Conservation (phyloP, 257 asterid species). For the Salvia rosmarinus region DNA sequence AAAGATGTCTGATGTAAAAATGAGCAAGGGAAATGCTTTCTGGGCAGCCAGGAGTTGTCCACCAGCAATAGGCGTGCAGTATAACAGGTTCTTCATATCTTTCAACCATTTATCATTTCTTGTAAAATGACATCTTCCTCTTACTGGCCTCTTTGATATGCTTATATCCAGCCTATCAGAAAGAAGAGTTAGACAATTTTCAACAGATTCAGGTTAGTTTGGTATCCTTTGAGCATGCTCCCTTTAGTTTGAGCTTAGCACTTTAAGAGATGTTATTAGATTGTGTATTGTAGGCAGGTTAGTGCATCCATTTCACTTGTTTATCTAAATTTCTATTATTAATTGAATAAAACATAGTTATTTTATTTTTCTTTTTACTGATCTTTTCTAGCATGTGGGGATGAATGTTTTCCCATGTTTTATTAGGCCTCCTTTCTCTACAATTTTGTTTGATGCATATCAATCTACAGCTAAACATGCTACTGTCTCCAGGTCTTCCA, state of each 20-base stretch:
- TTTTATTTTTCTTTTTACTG: background rate
- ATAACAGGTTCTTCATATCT: conserved; percentile 52
- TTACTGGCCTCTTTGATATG: conserved; percentile 30
- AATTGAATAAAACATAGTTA: background rate
- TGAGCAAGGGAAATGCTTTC: conserved; percentile 47
- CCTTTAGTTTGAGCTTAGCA: conserved; percentile 17
- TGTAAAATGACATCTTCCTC: conserved; percentile 15
- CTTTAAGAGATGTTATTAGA: conserved; percentile 14
- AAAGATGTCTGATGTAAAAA: conserved; percentile 51
- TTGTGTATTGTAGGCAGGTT: conserved; percentile 27
- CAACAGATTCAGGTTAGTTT: conserved; percentile 73
- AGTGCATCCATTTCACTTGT: conserved; percentile 18
- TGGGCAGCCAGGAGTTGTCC: conserved; percentile 49
- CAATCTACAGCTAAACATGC: conserved; percentile 29
- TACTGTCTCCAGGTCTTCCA: conserved; percentile 74
- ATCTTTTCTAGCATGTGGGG: conserved; percentile 26
- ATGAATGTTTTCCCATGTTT: background rate
- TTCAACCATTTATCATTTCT: conserved; percentile 17
- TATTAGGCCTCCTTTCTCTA: conserved; percentile 7
- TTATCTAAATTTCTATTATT: background rate
- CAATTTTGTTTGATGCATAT: conserved; percentile 22
- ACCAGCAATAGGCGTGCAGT: conserved; percentile 47
- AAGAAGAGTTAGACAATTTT: conserved; percentile 51
- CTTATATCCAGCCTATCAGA: conserved; percentile 49
- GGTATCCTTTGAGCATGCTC: background rate